Percentiles rank a stretch among this genome's conserved stretches.
Conservation (phyloP, 257 asterid genomes). For the Thymus quinquecostatus region DNA sequence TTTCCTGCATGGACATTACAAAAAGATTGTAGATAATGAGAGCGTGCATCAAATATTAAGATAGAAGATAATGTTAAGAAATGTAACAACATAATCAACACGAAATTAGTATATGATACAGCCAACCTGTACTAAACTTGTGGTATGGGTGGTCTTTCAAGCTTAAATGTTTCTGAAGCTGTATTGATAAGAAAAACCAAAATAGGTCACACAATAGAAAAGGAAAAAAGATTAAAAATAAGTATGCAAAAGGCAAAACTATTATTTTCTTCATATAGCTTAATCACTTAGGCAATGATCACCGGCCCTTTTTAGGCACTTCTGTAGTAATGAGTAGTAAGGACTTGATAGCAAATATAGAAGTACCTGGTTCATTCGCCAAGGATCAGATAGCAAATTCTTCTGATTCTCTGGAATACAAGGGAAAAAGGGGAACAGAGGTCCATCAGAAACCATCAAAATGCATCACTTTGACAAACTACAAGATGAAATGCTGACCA, state of each 20-base stretch:
- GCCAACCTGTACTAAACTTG: slow-evolving; percentile 96
- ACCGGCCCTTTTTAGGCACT: not conserved
- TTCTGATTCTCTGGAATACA: slow-evolving; percentile 77
- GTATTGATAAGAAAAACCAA: slow-evolving; percentile 34
- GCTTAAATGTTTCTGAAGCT: slow-evolving; percentile 94
- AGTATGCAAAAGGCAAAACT: no score
- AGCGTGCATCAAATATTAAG: slow-evolving; percentile 22
- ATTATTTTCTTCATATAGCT: no score
- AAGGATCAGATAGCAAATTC: slow-evolving; percentile 84
- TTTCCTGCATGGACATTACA: slow-evolving; percentile 56
- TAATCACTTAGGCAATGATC: not conserved
- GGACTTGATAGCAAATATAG: slow-evolving; percentile 13
- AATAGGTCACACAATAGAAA: slow-evolving; percentile 12
- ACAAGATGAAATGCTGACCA: slow-evolving; percentile 53
- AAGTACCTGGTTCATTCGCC: slow-evolving; percentile 98
- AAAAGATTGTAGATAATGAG: slow-evolving; percentile 8
- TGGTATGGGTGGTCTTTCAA: slow-evolving; percentile 81
- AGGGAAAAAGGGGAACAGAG: slow-evolving; percentile 27
- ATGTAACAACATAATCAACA: slow-evolving; percentile 9
- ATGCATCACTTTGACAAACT: slow-evolving; percentile 19
- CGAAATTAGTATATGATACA: slow-evolving; percentile 26
- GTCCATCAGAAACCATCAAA: slow-evolving; percentile 32
- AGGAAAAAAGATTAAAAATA: not conserved
- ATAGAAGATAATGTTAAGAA: not conserved
- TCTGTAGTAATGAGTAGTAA: not conserved